These are phyloP conservation scores for Nannizzia gypsea DNA, from an alignment of 2,329 filamentous ascomycete genomes.

Conservation along the genomic window DNA sequence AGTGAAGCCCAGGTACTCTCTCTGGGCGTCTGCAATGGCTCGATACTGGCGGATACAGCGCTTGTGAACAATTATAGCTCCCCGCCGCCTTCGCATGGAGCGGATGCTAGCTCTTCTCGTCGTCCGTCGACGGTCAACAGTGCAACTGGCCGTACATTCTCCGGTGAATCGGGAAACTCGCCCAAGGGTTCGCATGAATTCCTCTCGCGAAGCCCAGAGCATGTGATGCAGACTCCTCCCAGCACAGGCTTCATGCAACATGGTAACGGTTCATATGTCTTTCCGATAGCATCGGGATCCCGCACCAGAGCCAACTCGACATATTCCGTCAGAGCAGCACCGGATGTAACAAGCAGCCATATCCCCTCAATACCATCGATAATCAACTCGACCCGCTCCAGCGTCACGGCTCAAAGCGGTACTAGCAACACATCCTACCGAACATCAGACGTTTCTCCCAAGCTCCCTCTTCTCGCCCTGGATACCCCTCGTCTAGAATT, in stretches of 20 bases:
- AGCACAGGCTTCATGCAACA: slow-evolving; percentile 5
- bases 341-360: slow-evolving; percentile 40
- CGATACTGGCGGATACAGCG: slow-evolving; percentile 47
- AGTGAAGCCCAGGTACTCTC: slow-evolving; percentile 59
- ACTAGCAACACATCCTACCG: slow-evolving; percentile 8
- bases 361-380: slow-evolving; percentile 36
- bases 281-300: slow-evolving; percentile 21
- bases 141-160: slow-evolving; percentile 44
- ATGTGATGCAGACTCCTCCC: slow-evolving; percentile 49
- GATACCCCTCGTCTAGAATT: slow-evolving; percentile 36
- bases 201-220: slow-evolving; percentile 45
- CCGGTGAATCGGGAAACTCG: slow-evolving; percentile 50
- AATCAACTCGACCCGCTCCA: slow-evolving; percentile 46
- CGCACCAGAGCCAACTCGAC: slow-evolving; percentile 47
- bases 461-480: slow-evolving; percentile 33
- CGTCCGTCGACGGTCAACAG: slow-evolving; percentile 41
- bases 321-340: slow-evolving; percentile 37
- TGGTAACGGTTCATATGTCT: slow-evolving; percentile 22
- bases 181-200: slow-evolving; percentile 57
- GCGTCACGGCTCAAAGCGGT: slow-evolving; percentile 23
- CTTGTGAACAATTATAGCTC: slow-evolving; percentile 49
- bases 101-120: slow-evolving; percentile 31
- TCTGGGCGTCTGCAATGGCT: slow-evolving; percentile 68
- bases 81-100: slow-evolving; percentile 33
- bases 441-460: slow-evolving; percentile 23